Percentiles rank a stretch among this genome's conserved stretches.
Evolutionary conservation across 2,329 filamentous ascomycete species (phyloP).

Genomic region (Alternaria alternata): DNA sequence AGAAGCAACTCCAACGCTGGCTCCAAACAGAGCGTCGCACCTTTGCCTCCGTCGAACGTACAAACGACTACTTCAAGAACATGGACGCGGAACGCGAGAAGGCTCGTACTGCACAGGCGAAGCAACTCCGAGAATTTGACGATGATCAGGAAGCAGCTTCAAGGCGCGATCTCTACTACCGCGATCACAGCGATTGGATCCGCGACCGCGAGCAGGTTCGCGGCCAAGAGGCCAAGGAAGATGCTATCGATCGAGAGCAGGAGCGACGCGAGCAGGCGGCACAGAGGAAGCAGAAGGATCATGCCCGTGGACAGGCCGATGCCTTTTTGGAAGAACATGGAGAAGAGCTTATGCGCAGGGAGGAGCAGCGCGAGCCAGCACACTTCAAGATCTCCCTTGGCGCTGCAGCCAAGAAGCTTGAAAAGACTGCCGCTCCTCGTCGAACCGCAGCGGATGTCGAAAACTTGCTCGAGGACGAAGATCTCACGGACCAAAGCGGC

Average conservation of each 20-base stretch:
- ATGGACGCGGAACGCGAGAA: constrained; percentile 72
- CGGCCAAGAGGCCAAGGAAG: constrained; percentile 75
- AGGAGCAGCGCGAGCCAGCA: constrained; percentile 66
- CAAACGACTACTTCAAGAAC: constrained; percentile 79
- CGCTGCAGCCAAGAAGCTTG: constrained; percentile 77
- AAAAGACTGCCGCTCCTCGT: constrained; percentile 64
- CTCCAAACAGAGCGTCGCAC: constrained; percentile 85
- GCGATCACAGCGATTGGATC: constrained; percentile 84
- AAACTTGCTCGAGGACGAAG: constrained; percentile 92
- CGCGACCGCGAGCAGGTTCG: constrained; percentile 79
- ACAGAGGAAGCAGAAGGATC: constrained; percentile 75
- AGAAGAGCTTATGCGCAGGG: constrained; percentile 68
- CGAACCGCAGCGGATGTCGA: constrained; percentile 94
- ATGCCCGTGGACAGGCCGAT: constrained; percentile 84
- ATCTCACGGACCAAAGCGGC: constrained; percentile 69
- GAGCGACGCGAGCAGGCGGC: constrained; percentile 79
- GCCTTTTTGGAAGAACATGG: constrained; percentile 88
- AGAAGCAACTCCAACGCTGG: constrained; percentile 90
- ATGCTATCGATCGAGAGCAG: constrained; percentile 81
- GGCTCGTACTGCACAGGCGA: constrained; percentile 71
- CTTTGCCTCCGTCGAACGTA: constrained; percentile 84
- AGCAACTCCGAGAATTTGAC: constrained; percentile 82
- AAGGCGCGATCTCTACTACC: constrained; percentile 83
- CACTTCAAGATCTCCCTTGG: constrained; percentile 90
- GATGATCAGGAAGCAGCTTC: constrained; percentile 82